Evolutionary conservation across 805 yeast species (phyloP).

Genomic region (Barnettozyma populi): DNA sequence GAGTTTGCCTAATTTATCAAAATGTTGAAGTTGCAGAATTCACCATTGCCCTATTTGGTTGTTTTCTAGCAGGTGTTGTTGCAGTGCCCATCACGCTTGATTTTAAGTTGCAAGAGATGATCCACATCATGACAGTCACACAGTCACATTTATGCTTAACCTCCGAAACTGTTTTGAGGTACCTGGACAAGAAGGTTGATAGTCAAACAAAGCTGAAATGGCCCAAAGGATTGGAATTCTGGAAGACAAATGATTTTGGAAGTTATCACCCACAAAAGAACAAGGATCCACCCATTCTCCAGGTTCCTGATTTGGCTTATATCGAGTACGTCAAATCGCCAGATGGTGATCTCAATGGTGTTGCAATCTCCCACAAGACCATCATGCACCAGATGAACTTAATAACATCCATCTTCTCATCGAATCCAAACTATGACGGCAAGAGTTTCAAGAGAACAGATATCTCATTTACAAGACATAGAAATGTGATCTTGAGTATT

Average conservation of each 20-base stretch:
- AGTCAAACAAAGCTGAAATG: constrained; percentile 46
- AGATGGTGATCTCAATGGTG: constrained; percentile 87
- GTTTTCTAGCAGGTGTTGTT: constrained; percentile 87
- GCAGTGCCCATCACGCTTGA: constrained; percentile 90
- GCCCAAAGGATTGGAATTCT: constrained; percentile 70
- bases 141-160: constrained; percentile 73
- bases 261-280: constrained; percentile 54
- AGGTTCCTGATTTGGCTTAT: constrained; percentile 82
- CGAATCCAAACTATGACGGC: constrained; percentile 46
- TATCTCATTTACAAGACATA: constrained; percentile 39
- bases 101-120: constrained; percentile 60
- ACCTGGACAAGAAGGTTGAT: constrained; percentile 56
- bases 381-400: constrained; percentile 84
- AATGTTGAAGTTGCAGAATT: constrained; percentile 82
- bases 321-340: constrained; percentile 90
- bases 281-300: constrained; percentile 56
- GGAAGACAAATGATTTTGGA: constrained; percentile 89
- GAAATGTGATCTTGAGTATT: constrained; percentile 56
- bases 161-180: constrained; percentile 73
- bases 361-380: constrained; percentile 85
- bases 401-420: constrained; percentile 60
- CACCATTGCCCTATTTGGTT: constrained; percentile 80
- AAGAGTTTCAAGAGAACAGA: constrained; percentile 48
- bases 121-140: constrained; percentile 65
- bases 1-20: constrained; percentile 79